These are phyloP conservation scores for Wickerhamiella brachini DNA, from an alignment of 805 yeast species.

Conservation along the genomic window DNA sequence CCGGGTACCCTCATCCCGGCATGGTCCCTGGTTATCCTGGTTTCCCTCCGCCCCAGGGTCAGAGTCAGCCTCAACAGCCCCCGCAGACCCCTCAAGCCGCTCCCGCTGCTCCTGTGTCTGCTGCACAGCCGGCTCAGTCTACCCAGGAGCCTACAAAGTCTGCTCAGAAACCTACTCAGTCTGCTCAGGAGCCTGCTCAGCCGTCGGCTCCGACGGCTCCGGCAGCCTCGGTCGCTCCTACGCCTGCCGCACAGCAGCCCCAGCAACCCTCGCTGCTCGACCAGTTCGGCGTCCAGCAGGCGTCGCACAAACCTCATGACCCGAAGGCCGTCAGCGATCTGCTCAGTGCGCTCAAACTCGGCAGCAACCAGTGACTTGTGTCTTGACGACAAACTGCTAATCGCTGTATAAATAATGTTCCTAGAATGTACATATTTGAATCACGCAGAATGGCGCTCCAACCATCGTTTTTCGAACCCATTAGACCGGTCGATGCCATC, in stretches of 20 bases:
- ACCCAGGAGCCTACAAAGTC: not conserved
- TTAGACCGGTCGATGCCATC: constrained; percentile 84
- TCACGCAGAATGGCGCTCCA: constrained; percentile 21
- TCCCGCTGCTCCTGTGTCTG: constrained; percentile 10
- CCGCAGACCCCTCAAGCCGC: constrained; percentile 1
- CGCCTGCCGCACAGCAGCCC: constrained; percentile 5
- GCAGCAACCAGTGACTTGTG: not conserved
- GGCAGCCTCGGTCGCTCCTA: too few species aligned
- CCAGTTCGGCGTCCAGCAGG: constrained; percentile 1
- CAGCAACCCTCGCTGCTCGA: constrained; percentile 10
- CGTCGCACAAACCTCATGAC: constrained; percentile 4
- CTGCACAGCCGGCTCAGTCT: too few species aligned
- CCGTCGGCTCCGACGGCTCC: too few species aligned
- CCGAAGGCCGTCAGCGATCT: constrained; percentile 16
- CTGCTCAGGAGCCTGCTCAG: constrained; percentile 2
- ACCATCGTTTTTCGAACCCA: constrained; percentile 64
- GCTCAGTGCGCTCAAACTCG: constrained; percentile 15
- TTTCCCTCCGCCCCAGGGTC: too few species aligned
- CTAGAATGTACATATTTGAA: not conserved
- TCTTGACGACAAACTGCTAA: not conserved
- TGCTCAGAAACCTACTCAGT: not conserved
- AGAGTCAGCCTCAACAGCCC: too few species aligned
- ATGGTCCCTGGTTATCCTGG: too few species aligned
- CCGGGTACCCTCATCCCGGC: not conserved
- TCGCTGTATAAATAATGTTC: not conserved